These are phyloP conservation scores for Globisporangium spiculum DNA, from an alignment of 352 stramenopile genomes.

Conservation along the genomic window DNA sequence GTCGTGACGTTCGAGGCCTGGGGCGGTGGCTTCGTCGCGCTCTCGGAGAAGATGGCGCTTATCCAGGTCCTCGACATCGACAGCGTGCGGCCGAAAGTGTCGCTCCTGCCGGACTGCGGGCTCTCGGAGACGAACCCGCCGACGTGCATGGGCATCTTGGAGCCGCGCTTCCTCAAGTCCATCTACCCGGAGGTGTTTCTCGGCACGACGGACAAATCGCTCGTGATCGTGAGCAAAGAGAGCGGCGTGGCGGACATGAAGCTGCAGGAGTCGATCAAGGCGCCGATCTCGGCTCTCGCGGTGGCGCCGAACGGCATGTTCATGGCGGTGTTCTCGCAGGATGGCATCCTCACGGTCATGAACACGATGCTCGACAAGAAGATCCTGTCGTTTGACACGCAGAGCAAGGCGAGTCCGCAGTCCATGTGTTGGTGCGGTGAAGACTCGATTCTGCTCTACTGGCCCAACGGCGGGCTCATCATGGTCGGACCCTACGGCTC, in stretches of 20 bases:
- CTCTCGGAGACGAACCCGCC: slow-evolving; percentile 71
- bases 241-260: slow-evolving; percentile 72
- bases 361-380: slow-evolving; percentile 97
- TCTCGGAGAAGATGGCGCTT: slow-evolving; percentile 81
- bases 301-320: slow-evolving; percentile 95
- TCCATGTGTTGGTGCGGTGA: slow-evolving; percentile 89
- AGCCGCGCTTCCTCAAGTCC: slow-evolving; percentile 88
- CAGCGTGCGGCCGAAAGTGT: slow-evolving; percentile 75
- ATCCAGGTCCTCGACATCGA: slow-evolving; percentile 81
- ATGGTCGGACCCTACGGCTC: slow-evolving; percentile 87
- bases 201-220: slow-evolving; percentile 87
- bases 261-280: slow-evolving; percentile 76
- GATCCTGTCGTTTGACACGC: slow-evolving; percentile 85
- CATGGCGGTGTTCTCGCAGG: slow-evolving; percentile 94
- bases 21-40: slow-evolving; percentile 68
- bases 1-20: slow-evolving; percentile 76
- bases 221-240: slow-evolving; percentile 82
- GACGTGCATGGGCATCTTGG: slow-evolving; percentile 91
- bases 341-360: slow-evolving; percentile 93
- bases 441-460: slow-evolving; percentile 89
- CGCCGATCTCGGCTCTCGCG: slow-evolving; percentile 90
- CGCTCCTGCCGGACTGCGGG: slow-evolving; percentile 64
- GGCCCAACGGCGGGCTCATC: slow-evolving; percentile 73
- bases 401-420: slow-evolving; percentile 71
- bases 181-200: slow-evolving; percentile 93